Conservation (phyloP, 345 rosid species). For the Euphorbia pulcherrima region DNA sequence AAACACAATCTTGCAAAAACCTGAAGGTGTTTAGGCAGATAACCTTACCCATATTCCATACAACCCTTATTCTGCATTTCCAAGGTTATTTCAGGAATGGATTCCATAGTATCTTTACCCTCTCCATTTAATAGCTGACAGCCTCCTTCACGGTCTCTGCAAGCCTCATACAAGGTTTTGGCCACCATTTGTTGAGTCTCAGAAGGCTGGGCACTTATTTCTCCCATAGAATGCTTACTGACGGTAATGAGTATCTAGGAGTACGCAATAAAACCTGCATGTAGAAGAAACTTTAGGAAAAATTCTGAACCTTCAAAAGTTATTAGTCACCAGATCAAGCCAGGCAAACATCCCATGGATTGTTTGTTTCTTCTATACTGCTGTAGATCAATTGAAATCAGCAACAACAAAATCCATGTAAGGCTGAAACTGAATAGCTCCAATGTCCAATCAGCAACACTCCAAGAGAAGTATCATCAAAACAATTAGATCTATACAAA, state of each 20-base stretch:
- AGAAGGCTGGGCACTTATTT: constrained; percentile 15
- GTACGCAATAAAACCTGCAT: constrained; percentile 58
- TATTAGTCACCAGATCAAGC: constrained; percentile 50
- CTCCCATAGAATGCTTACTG: constrained; percentile 41
- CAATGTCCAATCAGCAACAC: constrained; percentile 49
- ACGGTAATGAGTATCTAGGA: constrained; percentile 31
- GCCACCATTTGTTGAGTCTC: constrained; percentile 21
- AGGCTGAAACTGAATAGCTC: constrained; percentile 52
- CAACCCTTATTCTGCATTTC: constrained; percentile 43
- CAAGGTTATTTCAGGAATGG: constrained; percentile 14
- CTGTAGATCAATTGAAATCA: constrained; percentile 53
- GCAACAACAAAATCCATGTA: constrained; percentile 49
- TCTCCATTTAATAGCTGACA: constrained; percentile 26
- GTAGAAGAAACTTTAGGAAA: constrained; percentile 38
- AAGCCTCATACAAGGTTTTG: constrained; percentile 7
- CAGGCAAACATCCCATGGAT: constrained; percentile 56
- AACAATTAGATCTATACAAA: constrained; percentile 35
- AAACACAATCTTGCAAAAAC: neutral
- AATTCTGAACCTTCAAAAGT: constrained; percentile 21
- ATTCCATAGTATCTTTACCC: constrained; percentile 12
- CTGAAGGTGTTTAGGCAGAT: neutral
- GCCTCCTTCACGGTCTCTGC: constrained; percentile 16
- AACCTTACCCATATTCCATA: constrained; percentile 64
- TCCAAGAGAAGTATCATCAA: constrained; percentile 56
- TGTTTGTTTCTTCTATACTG: constrained; percentile 63